Conservation (phyloP, 179 eudicot genomes). For the Actinidia chinensis region DNA sequence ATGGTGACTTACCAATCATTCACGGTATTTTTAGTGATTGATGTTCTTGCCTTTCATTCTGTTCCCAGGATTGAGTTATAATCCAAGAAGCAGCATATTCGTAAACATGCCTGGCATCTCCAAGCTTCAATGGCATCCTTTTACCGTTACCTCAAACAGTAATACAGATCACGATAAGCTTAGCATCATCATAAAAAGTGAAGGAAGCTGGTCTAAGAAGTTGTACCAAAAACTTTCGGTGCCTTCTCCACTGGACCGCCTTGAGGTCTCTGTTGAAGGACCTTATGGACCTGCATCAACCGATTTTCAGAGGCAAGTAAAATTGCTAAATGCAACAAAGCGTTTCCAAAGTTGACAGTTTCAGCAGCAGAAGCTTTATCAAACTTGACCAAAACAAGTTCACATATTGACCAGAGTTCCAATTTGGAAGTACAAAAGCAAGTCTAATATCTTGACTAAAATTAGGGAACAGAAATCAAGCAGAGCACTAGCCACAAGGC, state of each 20-base stretch:
- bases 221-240: conserved; percentile 44
- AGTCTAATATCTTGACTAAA: too few relatives aligned
- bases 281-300: conserved; percentile 38
- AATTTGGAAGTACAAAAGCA: too few relatives aligned
- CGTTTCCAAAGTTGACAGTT: neutral
- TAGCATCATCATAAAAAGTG: conserved; percentile 52
- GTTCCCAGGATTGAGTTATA: conserved; percentile 36
- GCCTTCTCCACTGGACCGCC: conserved; percentile 39
- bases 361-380: neutral
- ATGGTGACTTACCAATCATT: neutral
- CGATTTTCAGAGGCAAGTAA: neutral
- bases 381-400: neutral
- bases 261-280: conserved; percentile 66
- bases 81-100: conserved; percentile 58
- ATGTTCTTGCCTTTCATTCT: neutral
- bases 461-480: too few relatives aligned
- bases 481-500: too few relatives aligned
- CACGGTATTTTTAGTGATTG: neutral
- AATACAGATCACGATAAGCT: conserved; percentile 53
- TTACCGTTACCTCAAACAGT: conserved; percentile 61
- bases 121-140: conserved; percentile 82
- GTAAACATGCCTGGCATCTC: conserved; percentile 58
- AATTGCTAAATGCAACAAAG: neutral
- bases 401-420: too few relatives aligned
- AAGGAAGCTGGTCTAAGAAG: conserved; percentile 68